Base-by-base conservation (phyloP, 1,284 basidiomycete species). In the Chondrostereum purpureum region DNA sequence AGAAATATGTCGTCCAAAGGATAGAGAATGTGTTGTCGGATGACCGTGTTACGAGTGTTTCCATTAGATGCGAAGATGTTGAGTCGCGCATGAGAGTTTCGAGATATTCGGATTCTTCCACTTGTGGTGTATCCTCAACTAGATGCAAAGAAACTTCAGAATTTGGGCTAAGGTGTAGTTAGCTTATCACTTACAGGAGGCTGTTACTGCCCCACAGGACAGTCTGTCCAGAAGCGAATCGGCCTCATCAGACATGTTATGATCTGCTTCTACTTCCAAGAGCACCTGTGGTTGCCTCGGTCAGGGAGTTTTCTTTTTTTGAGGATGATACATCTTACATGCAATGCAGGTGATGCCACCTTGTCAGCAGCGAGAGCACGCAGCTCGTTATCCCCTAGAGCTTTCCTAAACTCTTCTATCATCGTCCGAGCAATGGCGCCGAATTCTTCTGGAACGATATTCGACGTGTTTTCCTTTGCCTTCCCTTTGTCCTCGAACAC, bases 31-130 rank as follows among this genome's bases (percentile, higher is more conserved):
- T 72, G n/a, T 61, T 53, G 3, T 69, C 61, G 0, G 90, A 82
- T 4, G 81, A 75, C 38, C 77, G 70, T 2, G 65, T 63, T 19
- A 93, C 75, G 20, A 94, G 68, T 0, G 81, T 80, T 64, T 96
- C 92, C 10, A 92, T 71, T 1, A 94, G 72, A 58, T 93, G 91
- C 0, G 92, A 94, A 1, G 92, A 86, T 1, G 88, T 91, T 3
- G 84, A 77, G 55, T 93, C 88, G 31, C 89, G 78, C 11, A 94
- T 71, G 4, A 95, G 74, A 0, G 88, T 87, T 4, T 77, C 73
- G 39, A 94, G 66, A 58, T 84, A 92, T 54, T 91, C 87, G 1
- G 86, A 88, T 11, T 72, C 58, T 50, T 80, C 73, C 5, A 64
- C 55, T 2, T 60, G 55, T 10, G 53, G 50, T 13, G 64, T 56